Conservation (phyloP, 1,139 yeast genomes). For the Diutina pseudorugosa region DNA sequence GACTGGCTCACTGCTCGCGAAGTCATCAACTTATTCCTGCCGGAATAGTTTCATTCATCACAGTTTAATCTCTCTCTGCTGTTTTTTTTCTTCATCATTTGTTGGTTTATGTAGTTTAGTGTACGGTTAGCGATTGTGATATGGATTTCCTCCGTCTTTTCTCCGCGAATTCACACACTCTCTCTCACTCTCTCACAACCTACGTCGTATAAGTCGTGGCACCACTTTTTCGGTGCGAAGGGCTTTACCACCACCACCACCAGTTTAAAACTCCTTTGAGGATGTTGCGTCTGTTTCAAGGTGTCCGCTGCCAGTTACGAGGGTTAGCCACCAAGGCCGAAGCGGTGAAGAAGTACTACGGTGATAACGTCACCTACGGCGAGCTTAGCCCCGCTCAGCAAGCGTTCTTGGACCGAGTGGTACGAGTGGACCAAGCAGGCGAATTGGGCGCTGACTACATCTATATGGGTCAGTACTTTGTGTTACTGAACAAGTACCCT, state of each 20-base stretch:
- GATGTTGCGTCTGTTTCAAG: background rate
- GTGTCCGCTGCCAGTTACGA: background rate
- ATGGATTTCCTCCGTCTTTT: too few species aligned
- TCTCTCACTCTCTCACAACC: background rate
- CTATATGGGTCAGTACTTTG: constrained; percentile 80
- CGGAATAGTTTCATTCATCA: background rate
- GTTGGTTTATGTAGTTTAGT: background rate
- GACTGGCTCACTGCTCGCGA: background rate
- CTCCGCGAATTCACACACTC: background rate
- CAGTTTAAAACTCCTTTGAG: background rate
- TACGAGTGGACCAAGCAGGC: constrained; percentile 96
- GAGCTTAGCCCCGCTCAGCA: constrained; percentile 45
- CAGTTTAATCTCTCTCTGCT: too few species aligned
- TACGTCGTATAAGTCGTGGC: background rate
- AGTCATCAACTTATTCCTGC: background rate
- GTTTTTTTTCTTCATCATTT: background rate
- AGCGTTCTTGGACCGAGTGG: constrained; percentile 62
- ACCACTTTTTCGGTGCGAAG: background rate
- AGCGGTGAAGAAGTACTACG: constrained; percentile 2
- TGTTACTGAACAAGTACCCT: constrained; percentile 58
- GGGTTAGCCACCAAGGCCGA: background rate
- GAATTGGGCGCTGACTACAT: constrained; percentile 96
- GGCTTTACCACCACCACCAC: background rate
- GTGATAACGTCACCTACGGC: constrained; percentile 16
- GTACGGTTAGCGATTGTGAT: too few species aligned